Base-by-base conservation (phyloP, 177 flowering plant species). In the Vitis hybrid region DNA sequence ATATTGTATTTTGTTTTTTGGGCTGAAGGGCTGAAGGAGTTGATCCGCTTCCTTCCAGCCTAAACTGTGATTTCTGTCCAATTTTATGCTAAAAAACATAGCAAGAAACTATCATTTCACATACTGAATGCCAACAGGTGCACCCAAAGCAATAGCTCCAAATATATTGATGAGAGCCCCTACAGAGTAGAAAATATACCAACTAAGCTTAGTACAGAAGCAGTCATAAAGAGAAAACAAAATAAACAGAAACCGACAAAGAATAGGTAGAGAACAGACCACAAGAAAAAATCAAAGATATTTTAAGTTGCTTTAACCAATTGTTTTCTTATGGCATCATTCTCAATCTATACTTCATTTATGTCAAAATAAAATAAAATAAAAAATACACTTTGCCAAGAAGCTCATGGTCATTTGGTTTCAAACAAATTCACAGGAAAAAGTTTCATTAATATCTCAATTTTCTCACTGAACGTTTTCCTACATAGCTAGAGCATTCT, bases 61-160 rank as follows among this genome's bases (percentile, higher is more conserved):
- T 71, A 73, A 79, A 72, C 70, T 56, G 59, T 66, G 74, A 72
- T 60, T 30, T 75, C 2, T 66, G 10, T 45, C 13, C 64, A 75
- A 18, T 49, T 26, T 63, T 58, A 60, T 19, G 15, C 12, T 3
- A 19, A 34, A 17, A 54, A 18, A 48, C 23, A 55, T n/a, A 40
- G 34, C 32, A 23, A 10, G 51, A n/a, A 48, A 10, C 19, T 48
- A 2, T n/a, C 55, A 57, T 52, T 63, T 71, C 72, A 85, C 97
- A 68, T 87, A 93, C 98, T 86, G 86, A 66, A 78, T 71, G 32
- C 92, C 87, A 79, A 89, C 77, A 30, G 98, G 98, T 72, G 97
- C 90, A 1, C 97, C 97, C 85, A 94, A 83, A 34, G 80, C 83
- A 73, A 92, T 70, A 73, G 97, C 98, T 83, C 92, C 96, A 61